These are phyloP conservation scores for Echium plantagineum DNA, from an alignment of 257 asterid genomes.

Conservation along the genomic window DNA sequence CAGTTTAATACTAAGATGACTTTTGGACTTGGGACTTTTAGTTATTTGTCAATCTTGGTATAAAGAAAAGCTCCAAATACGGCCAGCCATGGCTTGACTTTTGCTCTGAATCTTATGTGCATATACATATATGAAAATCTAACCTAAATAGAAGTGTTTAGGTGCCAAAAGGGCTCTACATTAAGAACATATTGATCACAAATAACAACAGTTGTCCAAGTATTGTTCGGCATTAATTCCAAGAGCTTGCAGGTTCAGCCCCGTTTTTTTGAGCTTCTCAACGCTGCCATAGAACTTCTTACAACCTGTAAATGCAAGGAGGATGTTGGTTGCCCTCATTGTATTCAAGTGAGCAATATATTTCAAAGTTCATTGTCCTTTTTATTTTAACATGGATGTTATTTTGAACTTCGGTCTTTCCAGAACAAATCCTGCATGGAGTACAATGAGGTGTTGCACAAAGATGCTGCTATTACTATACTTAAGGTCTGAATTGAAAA, in stretches of 20 bases:
- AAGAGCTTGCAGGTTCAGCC: conserved; percentile 56
- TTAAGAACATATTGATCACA: not conserved
- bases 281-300: conserved; percentile 77
- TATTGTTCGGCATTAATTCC: not conserved
- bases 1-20: too few species aligned
- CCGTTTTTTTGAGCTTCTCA: conserved; percentile 50
- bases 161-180: too few species aligned
- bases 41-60: too few species aligned
- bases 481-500: conserved; percentile 42
- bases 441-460: conserved; percentile 87
- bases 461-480: conserved; percentile 82
- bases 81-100: too few species aligned
- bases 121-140: too few species aligned
- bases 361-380: not conserved
- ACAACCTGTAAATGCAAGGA: conserved; percentile 67
- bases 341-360: conserved; percentile 55
- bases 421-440: conserved; percentile 64
- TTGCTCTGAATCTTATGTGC: too few species aligned
- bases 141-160: too few species aligned
- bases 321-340: conserved; percentile 82
- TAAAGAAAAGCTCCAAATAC: too few species aligned
- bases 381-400: conserved; percentile 5
- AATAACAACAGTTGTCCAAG: not conserved
- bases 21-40: too few species aligned
- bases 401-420: conserved; percentile 11